Base-by-base conservation (phyloP, 768 basidiomycete species). In the Exsudoporus frostii region DNA sequence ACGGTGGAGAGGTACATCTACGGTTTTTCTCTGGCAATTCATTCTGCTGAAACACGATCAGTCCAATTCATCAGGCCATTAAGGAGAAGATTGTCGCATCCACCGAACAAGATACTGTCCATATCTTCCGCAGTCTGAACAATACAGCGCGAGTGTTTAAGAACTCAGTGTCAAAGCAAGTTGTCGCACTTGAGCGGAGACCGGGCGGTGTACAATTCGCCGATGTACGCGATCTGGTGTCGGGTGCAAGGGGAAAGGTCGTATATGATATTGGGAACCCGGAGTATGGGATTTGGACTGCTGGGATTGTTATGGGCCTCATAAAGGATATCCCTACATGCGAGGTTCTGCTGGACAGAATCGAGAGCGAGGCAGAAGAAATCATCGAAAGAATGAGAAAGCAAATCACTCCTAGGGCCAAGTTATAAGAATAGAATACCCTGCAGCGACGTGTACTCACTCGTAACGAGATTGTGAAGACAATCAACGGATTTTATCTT, bases 131-230 rank as follows among this genome's bases (percentile, higher is more conserved):
- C 46, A 92, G 90, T 1, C 71, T 96, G 42, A 77, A 79, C 64
- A 92, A 93, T 65, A 91, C 90, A 3, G 82, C 89, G 13, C 81
- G 90, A n/a, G 89, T 92, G 11, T 90, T 78, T 77, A 92, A 87
- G 76, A 95, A 95, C 74, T 81, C 81, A 50, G 83, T 96, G 22
- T 76, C 94, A 14, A 65, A 80, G 65, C 86, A 96, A 67, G 95
- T 98, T 17, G 88, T 96, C n/a, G 72, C 78, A 14, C 78, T 94
- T 36, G 94, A 97, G 73, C 76, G 76, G 15, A 79, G 85, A 30
- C 85, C 90, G 1, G 90, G 88, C 37, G 92, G 92, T 13, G 90
- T 88, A 37, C 85, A 94, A 71, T 97, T 97, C 59, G 84, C 89
- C 61, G 92, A 95, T 37, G 57, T 96, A 14, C 78, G 84, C 17